Evolutionary conservation across 2,329 filamentous ascomycete genomes (phyloP).

Genomic region (Stagonosporopsis chrysanthemi): DNA sequence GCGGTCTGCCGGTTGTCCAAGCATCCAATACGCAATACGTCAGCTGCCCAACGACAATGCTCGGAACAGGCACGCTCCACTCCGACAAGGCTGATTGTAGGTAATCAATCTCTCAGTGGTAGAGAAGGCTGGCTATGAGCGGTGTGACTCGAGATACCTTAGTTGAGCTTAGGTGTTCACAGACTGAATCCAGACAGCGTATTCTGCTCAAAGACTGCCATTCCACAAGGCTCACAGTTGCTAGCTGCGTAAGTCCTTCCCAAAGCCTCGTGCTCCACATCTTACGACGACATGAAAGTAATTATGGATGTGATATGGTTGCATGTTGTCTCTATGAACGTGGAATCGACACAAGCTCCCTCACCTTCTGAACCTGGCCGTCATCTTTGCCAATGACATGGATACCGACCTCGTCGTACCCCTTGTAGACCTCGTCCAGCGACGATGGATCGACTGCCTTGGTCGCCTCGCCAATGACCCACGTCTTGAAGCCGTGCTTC

Average conservation of each 20-base stretch:
- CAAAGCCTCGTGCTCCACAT: no score
- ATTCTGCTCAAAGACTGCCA: no score
- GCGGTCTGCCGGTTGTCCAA: conserved; percentile 8
- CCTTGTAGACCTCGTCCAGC: conserved; percentile 65
- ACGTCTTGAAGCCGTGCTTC: conserved; percentile 77
- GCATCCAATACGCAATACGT: not conserved
- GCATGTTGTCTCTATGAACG: not conserved
- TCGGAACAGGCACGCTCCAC: conserved; percentile 16
- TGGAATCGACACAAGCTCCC: conserved; percentile 18
- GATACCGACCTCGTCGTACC: conserved; percentile 67
- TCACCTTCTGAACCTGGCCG: conserved; percentile 63
- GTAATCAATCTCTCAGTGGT: no score
- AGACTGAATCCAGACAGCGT: no score
- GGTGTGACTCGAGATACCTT: no score
- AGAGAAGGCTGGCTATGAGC: no score
- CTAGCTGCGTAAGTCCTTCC: no score
- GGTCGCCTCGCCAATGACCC: conserved; percentile 80
- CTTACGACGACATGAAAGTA: no score
- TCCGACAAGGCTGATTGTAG: conserved; percentile 6
- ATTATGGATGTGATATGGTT: not conserved
- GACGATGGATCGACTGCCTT: conserved; percentile 69
- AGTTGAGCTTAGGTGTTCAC: no score
- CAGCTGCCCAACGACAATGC: conserved; percentile 21
- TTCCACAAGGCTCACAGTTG: no score
- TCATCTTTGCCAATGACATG: conserved; percentile 66